A percentile compares a stretch with the other conserved stretches of the same genome.
phyloP scores from a whole-genome alignment of 225 moss, liverwort and hornwort genomes.

The Ulota crispa region DNA sequence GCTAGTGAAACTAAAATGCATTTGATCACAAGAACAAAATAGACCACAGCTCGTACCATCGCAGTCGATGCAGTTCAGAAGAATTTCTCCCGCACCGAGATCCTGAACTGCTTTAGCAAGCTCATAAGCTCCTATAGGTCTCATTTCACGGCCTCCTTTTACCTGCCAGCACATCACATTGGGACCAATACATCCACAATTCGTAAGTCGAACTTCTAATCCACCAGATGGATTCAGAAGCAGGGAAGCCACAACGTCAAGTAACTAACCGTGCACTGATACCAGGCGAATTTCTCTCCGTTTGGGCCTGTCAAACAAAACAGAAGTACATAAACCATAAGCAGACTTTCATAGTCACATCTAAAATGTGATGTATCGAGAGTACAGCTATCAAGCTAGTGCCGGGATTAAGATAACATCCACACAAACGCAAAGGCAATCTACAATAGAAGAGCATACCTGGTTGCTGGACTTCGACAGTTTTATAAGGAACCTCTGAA shows the following conservation, averaged over 20 bases:
- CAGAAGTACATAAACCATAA: neutral
- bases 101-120: constrained; percentile 88
- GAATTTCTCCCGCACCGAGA: constrained; percentile 95
- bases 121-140: constrained; percentile 93
- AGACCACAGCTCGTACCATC: constrained; percentile 59
- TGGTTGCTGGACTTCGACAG: constrained; percentile 61
- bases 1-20: neutral
- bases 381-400: neutral
- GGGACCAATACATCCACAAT: neutral
- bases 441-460: constrained; percentile 35
- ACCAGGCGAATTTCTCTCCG: constrained; percentile 94
- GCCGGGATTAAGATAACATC: constrained; percentile 3
- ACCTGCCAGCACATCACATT: constrained; percentile 52
- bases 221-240: constrained; percentile 2
- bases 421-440: neutral
- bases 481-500: constrained; percentile 67
- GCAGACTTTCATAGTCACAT: neutral
- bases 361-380: constrained; percentile 10
- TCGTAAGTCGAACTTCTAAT: neutral
- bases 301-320: constrained; percentile 67
- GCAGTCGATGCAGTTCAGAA: constrained; percentile 94
- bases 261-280: constrained; percentile 83
- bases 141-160: constrained; percentile 85
- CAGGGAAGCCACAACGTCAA: constrained; percentile 3
- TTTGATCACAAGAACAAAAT: neutral